phyloP scores from a whole-genome alignment of 257 asterid genomes.

The Gentiana macrophylla region DNA sequence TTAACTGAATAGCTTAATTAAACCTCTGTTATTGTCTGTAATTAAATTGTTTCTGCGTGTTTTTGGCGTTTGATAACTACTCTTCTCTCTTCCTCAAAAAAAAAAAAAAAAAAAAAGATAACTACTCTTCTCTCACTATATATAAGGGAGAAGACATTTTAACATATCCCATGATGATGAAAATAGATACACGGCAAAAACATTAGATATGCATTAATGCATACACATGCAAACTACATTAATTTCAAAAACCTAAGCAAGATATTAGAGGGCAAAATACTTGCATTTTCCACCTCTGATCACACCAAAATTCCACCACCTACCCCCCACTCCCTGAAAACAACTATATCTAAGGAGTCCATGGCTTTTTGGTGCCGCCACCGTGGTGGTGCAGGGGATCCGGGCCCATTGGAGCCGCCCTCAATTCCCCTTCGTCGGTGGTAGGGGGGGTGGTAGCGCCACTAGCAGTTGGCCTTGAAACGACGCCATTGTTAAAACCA shows the following conservation, averaged over 20 bases:
- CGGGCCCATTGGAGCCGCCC: constrained; percentile 30
- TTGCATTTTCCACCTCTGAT: neutral
- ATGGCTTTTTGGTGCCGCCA: constrained; percentile 18
- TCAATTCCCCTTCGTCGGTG: constrained; percentile 13
- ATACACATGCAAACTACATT: no score
- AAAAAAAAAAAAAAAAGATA: no score
- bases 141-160: no score
- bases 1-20: constrained; percentile 7
- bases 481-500: neutral
- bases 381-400: constrained; percentile 34
- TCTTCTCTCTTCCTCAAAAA: no score
- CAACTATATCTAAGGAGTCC: constrained; percentile 1
- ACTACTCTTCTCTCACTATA: no score
- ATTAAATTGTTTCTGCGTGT: no score
- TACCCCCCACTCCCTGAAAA: no score
- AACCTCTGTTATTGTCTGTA: constrained; percentile 6
- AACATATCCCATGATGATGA: no score
- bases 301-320: constrained; percentile 2
- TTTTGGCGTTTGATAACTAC: no score
- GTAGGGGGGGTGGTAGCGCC: neutral
- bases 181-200: no score
- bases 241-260: neutral
- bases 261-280: neutral
- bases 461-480: neutral
- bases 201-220: no score